phyloP scores from a whole-genome alignment of 23 red algal genomes.

The Gracilaria caudata region DNA sequence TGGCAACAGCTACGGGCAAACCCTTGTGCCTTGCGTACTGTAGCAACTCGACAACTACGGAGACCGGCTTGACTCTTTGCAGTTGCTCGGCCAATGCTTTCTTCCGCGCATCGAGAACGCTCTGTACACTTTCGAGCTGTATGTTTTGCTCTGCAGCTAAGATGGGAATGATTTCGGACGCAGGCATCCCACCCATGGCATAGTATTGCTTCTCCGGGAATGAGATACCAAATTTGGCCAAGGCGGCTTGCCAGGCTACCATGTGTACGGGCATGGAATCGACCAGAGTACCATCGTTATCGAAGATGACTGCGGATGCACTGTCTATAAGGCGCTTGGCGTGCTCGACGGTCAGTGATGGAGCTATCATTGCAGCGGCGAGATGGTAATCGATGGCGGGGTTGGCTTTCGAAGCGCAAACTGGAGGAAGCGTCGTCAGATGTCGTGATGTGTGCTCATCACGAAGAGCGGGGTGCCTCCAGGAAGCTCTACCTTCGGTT shows the following conservation, averaged over 20 bases:
- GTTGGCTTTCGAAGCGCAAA: too few relatives aligned
- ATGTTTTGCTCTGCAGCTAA: slow-evolving; percentile 31
- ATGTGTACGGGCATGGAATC: slow-evolving; percentile 72
- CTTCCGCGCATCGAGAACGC: slow-evolving; percentile 28
- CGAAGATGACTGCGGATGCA: slow-evolving; percentile 67
- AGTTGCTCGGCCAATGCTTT: background rate
- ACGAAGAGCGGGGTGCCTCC: too few relatives aligned
- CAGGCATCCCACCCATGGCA: slow-evolving; percentile 59
- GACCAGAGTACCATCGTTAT: slow-evolving; percentile 80
- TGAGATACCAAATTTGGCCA: slow-evolving; percentile 27
- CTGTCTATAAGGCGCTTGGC: slow-evolving; percentile 19
- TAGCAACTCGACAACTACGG: slow-evolving; percentile 34
- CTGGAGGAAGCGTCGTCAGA: too few relatives aligned
- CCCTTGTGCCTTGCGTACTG: slow-evolving; percentile 33
- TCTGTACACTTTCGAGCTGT: background rate
- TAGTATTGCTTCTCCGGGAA: slow-evolving; percentile 63
- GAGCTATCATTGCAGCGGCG: background rate
- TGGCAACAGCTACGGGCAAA: slow-evolving; percentile 52
- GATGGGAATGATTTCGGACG: slow-evolving; percentile 54
- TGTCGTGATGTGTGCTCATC: too few relatives aligned
- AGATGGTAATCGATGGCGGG: too few relatives aligned
- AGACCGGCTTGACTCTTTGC: slow-evolving; percentile 21
- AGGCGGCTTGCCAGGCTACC: slow-evolving; percentile 31
- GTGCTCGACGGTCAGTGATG: background rate
- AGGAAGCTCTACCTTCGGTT: background rate